Base-by-base conservation (phyloP, 1,284 basidiomycete species). In the Ustilago crameri region DNA sequence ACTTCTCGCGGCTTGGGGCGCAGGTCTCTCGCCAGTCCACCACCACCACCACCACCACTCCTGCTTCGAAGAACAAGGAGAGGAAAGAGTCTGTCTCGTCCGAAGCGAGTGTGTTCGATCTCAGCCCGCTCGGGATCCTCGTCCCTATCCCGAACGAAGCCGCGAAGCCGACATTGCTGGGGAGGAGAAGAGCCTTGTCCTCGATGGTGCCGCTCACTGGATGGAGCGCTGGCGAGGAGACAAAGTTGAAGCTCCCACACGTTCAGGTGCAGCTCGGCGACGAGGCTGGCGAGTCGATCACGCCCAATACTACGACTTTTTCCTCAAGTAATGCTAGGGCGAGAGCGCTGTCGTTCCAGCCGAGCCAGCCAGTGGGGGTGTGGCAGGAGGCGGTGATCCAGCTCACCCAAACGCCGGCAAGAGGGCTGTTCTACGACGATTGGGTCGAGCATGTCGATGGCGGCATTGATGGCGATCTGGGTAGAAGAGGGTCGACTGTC, bases 191-290 rank as follows among this genome's bases (percentile, higher is more conserved):
- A n/a, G 64, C 64, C 9, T 56, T 56, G 10, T 60, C 52, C 41
- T 61, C 58, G 5, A 60, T 67, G 57, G 42, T 67, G 0, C 64
- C 64, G 8, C 53, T 67, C 3, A 61, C 64, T 5, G 57, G 64
- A 9, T 66, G 63, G 63, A 55, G 45, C 49, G 57, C 53, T 1
- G 58, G 57, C 1, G 64, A 67, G 9, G 44, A 35, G 15, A 49
- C 51, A 17, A 34, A 49, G 22, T 27, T 35, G 9, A 40, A 50
- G 3, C 42, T 67, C 2, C 64, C 64, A 3, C n/a, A n/a, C n/a
- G n/a, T n/a, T n/a, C 52, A 53, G n/a, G 50, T 67, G 7, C 15
- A 60, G 18, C 20, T 60, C 20, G 3, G 8, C 20, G 20, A 37
- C 10, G 48, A 44, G 7, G 22, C 14, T 0, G 17, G 14, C 1